Evolutionary conservation across 139 green algal genomes (phyloP).

Genomic region (Coccomyxa sp.): DNA sequence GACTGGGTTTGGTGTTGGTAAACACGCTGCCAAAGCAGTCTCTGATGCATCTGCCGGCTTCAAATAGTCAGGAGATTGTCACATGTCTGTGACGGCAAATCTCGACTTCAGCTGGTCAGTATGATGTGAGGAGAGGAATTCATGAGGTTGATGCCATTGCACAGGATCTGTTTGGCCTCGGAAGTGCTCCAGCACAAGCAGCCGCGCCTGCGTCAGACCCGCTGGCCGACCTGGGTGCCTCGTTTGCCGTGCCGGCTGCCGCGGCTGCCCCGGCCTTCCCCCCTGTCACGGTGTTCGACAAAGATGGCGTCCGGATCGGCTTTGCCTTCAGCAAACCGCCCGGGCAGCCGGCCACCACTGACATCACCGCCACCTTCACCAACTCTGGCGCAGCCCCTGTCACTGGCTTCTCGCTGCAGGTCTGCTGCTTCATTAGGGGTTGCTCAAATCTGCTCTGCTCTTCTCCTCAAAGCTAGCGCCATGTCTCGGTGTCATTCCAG

Average conservation of each 20-base stretch:
- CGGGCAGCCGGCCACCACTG: slow-evolving; percentile 31
- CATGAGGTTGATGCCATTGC: neutral
- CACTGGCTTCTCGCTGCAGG: slow-evolving; percentile 83
- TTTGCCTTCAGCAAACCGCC: slow-evolving; percentile 64
- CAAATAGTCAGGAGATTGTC: too few species aligned
- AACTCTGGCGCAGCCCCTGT: slow-evolving; percentile 56
- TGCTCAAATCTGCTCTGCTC: too few species aligned
- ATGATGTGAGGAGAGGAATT: neutral
- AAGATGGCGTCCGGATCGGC: slow-evolving; percentile 50
- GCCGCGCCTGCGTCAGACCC: slow-evolving; percentile 11
- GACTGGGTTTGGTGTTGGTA: too few species aligned
- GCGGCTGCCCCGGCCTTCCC: slow-evolving; percentile 16
- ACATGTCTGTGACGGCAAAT: too few species aligned
- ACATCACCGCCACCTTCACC: slow-evolving; percentile 63
- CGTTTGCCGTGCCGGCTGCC: neutral
- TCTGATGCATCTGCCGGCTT: too few species aligned
- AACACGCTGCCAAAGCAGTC: too few species aligned
- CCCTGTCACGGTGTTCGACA: slow-evolving; percentile 54
- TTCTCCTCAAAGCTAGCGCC: slow-evolving; percentile 7
- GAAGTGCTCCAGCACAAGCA: neutral
- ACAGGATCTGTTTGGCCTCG: neutral
- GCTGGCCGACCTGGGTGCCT: slow-evolving; percentile 26
- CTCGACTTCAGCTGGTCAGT: too few species aligned
- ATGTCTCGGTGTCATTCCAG: too few species aligned
- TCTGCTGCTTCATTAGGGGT: slow-evolving; percentile 20